Conservation (phyloP, 495 filamentous ascomycete species). For the Penicillium coffeae region DNA sequence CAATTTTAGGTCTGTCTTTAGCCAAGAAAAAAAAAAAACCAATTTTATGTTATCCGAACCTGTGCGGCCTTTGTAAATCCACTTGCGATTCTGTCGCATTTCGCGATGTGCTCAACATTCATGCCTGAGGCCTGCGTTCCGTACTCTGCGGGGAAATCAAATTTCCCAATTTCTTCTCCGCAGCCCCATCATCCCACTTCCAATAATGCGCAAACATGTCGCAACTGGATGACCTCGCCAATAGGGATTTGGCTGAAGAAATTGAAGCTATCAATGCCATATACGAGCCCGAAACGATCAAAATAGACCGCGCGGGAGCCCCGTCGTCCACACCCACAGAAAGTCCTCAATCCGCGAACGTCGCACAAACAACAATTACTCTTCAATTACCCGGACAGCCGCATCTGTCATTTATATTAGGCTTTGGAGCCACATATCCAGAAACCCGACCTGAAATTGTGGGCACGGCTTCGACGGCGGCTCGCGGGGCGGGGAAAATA, state of each 20-base stretch:
- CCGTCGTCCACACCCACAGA: constrained; percentile 37
- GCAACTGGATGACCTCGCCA: constrained; percentile 35
- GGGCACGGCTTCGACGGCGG: constrained; percentile 52
- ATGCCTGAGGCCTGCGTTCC: constrained; percentile 6
- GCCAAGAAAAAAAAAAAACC: too few species aligned
- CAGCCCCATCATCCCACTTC: constrained; percentile 8
- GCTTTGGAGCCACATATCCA: constrained; percentile 72
- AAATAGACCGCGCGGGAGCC: constrained; percentile 34
- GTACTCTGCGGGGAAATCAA: constrained; percentile 11
- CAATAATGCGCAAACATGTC: constrained; percentile 26
- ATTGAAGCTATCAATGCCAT: constrained; percentile 90
- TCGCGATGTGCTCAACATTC: constrained; percentile 9
- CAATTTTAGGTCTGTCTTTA: too few species aligned
- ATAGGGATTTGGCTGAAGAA: constrained; percentile 71
- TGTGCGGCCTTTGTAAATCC: too few species aligned
- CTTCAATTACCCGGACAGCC: constrained; percentile 41
- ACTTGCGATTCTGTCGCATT: too few species aligned
- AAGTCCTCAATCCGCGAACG: constrained; percentile 25
- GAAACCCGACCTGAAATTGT: constrained; percentile 63
- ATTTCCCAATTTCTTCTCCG: constrained; percentile 12
- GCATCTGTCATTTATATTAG: constrained; percentile 55
- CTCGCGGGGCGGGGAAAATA: constrained; percentile 61
- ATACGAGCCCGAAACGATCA: constrained; percentile 68
- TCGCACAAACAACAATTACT: constrained; percentile 30
- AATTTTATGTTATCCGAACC: too few species aligned